Percentiles rank a stretch among this genome's conserved stretches.
These are phyloP conservation scores for Panicum miliaceum DNA, from an alignment of 176 grass and related monocot species.

Conservation along the genomic window DNA sequence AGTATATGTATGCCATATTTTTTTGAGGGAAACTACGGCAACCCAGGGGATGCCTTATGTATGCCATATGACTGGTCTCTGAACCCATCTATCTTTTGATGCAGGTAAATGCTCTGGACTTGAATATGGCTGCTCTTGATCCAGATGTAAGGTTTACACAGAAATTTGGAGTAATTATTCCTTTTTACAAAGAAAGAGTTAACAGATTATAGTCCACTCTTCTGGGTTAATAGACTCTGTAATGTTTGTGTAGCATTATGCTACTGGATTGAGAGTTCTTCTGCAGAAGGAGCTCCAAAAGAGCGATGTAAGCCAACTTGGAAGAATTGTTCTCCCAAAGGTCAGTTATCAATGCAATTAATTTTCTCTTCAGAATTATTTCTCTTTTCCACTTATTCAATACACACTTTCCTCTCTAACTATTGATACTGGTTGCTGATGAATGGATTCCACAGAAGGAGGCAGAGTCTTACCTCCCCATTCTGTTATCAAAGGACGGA, in stretches of 20 bases:
- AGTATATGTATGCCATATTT: not conserved
- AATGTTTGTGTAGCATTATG: slow-evolving; percentile 64
- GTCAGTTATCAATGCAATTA: slow-evolving; percentile 49
- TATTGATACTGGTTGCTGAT: slow-evolving; percentile 18
- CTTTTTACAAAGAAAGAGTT: slow-evolving; percentile 19
- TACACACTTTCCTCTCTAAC: slow-evolving; percentile 11
- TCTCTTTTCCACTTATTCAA: slow-evolving; percentile 11
- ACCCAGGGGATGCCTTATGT: no score
- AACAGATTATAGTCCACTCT: slow-evolving; percentile 8
- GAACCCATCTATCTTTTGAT: slow-evolving; percentile 40
- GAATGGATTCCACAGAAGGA: slow-evolving; percentile 68
- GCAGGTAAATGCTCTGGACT: slow-evolving; percentile 71
- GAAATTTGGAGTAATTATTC: slow-evolving; percentile 23
- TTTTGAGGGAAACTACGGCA: no score
- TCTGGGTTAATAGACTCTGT: slow-evolving; percentile 43
- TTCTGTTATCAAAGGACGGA: slow-evolving; percentile 72
- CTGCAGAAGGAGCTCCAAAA: slow-evolving; percentile 87
- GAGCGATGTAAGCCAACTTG: slow-evolving; percentile 83
- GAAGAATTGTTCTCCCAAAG: slow-evolving; percentile 95
- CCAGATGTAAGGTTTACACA: slow-evolving; percentile 73
- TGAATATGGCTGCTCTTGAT: slow-evolving; percentile 67
- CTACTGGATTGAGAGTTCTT: slow-evolving; percentile 72
- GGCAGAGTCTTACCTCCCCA: slow-evolving; percentile 76
- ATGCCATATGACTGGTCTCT: not conserved
- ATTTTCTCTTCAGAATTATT: not conserved